phyloP scores from a whole-genome alignment of 2,329 filamentous ascomycete species.

The Botryotinia convoluta region DNA sequence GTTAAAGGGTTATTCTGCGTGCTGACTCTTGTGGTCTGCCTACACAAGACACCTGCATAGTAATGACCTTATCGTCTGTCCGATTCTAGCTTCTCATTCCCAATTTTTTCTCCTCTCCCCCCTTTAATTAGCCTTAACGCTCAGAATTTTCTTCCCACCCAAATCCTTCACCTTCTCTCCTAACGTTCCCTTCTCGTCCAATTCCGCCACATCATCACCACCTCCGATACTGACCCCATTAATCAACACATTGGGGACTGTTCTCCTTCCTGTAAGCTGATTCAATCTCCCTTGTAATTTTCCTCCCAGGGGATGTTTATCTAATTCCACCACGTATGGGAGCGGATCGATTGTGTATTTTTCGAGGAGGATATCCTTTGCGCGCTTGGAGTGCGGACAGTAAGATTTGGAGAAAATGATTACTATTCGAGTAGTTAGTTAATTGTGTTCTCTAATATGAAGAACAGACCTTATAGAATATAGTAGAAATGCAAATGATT shows the following conservation, averaged over 20 bases:
- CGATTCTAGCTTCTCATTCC: not conserved
- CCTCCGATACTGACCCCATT: slow-evolving; percentile 88
- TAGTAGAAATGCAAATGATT: not conserved
- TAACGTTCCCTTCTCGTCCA: slow-evolving; percentile 66
- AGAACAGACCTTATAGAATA: not conserved
- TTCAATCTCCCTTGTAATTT: slow-evolving; percentile 69
- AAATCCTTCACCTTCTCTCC: slow-evolving; percentile 69
- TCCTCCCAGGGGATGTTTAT: slow-evolving; percentile 72
- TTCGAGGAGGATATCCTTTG: slow-evolving; percentile 80
- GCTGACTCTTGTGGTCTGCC: not conserved
- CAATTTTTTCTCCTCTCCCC: not conserved
- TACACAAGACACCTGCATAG: not conserved
- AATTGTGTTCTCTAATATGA: slow-evolving; percentile 6
- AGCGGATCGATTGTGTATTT: slow-evolving; percentile 79
- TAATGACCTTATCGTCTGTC: not conserved
- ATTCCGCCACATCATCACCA: slow-evolving; percentile 75
- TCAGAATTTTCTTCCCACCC: slow-evolving; percentile 59
- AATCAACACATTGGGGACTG: slow-evolving; percentile 89
- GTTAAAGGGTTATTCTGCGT: not conserved
- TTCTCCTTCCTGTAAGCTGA: slow-evolving; percentile 73
- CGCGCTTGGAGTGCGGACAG: slow-evolving; percentile 81
- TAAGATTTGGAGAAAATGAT: slow-evolving; percentile 96
- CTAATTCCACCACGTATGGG: slow-evolving; percentile 87
- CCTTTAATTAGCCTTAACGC: not conserved
- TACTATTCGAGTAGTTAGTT: slow-evolving; percentile 51